phyloP scores from a whole-genome alignment of 2,329 filamentous ascomycete genomes.

The Trichophaea hybrida region DNA sequence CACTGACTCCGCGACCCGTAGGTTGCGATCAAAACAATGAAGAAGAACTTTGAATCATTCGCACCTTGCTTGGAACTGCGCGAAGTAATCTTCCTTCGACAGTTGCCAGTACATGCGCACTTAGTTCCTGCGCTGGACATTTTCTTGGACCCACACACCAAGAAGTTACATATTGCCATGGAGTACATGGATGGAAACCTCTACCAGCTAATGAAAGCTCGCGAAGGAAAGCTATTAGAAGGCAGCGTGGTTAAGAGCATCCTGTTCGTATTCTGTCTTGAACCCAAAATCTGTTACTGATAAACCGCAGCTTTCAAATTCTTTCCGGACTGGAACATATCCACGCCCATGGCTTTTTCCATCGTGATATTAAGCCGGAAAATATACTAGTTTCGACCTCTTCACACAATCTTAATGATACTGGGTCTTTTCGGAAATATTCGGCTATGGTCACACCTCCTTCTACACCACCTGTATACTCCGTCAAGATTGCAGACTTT shows the following conservation, averaged over 20 bases:
- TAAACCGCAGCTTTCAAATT: conserved; percentile 55
- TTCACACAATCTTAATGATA: conserved; percentile 52
- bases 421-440: conserved; percentile 80
- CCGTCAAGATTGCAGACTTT: conserved; percentile 97
- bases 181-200: conserved; percentile 99
- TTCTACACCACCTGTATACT: conserved; percentile 82
- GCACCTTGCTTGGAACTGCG: conserved; percentile 79
- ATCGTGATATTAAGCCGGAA: conserved; percentile 97
- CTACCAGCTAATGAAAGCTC: conserved; percentile 96
- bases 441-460: conserved; percentile 87
- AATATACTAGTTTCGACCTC: conserved; percentile 96
- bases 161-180: conserved; percentile 96
- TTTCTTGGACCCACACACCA: conserved; percentile 88
- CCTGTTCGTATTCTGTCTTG: conserved; percentile 35
- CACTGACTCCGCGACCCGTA: conserved; percentile 31
- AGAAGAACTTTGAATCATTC: conserved; percentile 95
- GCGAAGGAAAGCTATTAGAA: conserved; percentile 88
- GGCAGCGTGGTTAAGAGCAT: conserved; percentile 92
- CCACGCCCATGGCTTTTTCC: conserved; percentile 92
- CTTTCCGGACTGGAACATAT: conserved; percentile 93
- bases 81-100: conserved; percentile 91
- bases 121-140: conserved; percentile 96
- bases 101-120: conserved; percentile 73
- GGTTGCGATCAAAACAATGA: conserved; percentile 99
- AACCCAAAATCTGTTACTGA: neutral